A percentile compares a stretch with the other conserved stretches of the same genome.
Evolutionary conservation across 2,329 filamentous ascomycete species (phyloP).

Genomic region (Fonsecaea erecta): DNA sequence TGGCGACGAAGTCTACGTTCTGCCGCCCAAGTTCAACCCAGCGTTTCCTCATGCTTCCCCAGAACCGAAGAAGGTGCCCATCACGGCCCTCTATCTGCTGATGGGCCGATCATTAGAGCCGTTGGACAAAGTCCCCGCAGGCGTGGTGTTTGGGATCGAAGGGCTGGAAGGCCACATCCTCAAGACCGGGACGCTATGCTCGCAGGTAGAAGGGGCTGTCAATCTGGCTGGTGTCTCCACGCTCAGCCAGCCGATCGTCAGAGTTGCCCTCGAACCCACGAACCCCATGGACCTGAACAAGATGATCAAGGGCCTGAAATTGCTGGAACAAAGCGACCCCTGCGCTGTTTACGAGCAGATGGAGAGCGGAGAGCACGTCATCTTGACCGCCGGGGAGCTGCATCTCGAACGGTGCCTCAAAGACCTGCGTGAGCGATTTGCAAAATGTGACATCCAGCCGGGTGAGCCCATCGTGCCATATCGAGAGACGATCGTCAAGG

Average conservation of each 20-base stretch:
- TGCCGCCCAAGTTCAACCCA: constrained; percentile 91
- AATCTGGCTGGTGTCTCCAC: constrained; percentile 87
- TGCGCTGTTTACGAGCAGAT: constrained; percentile 96
- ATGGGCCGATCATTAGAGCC: constrained; percentile 91
- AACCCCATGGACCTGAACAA: constrained; percentile 91
- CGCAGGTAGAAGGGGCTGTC: constrained; percentile 79
- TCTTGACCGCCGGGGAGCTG: constrained; percentile 89
- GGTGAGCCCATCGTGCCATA: constrained; percentile 95
- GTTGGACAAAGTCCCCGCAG: constrained; percentile 82
- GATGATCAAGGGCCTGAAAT: constrained; percentile 84
- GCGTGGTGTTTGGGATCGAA: constrained; percentile 92
- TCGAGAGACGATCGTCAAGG: constrained; percentile 84
- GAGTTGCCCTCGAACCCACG: constrained; percentile 90
- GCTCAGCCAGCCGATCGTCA: constrained; percentile 86
- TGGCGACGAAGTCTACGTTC: constrained; percentile 86
- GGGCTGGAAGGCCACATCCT: constrained; percentile 92
- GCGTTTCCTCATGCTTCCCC: constrained; percentile 72
- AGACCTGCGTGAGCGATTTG: constrained; percentile 89
- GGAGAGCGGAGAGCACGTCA: constrained; percentile 89
- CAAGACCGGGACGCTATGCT: constrained; percentile 93
- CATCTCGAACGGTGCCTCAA: constrained; percentile 93
- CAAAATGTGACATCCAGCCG: constrained; percentile 90
- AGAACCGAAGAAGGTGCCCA: constrained; percentile 77
- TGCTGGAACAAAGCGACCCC: constrained; percentile 92
- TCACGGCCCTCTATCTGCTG: constrained; percentile 88